phyloP scores from a whole-genome alignment of 2,329 filamentous ascomycete genomes.

The Aureobasidium sp. region DNA sequence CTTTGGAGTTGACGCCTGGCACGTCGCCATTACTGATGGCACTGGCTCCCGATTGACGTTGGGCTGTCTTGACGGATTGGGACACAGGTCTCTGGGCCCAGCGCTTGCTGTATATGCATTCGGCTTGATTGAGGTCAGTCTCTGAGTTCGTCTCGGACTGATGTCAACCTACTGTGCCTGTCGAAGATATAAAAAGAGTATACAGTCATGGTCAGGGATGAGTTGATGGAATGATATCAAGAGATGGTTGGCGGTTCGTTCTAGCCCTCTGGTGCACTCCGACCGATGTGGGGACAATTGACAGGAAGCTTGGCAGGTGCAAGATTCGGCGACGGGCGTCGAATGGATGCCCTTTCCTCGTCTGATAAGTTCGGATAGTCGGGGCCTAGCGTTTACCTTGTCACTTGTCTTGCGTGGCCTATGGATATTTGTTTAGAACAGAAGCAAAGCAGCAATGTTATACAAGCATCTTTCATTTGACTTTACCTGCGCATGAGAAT shows the following conservation, averaged over 20 bases:
- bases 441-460: slow-evolving; percentile 2
- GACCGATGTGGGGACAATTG: not conserved
- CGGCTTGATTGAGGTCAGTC: slow-evolving; percentile 51
- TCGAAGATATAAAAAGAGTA: slow-evolving; percentile 99
- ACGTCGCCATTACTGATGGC: slow-evolving; percentile 39
- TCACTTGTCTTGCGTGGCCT: not conserved
- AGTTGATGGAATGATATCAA: not conserved
- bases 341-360: not conserved
- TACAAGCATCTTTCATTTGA: slow-evolving; percentile 9
- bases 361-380: slow-evolving; percentile 7
- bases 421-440: not conserved
- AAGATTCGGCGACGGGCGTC: not conserved
- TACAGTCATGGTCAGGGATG: slow-evolving; percentile 63
- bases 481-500: not conserved
- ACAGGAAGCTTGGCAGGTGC: slow-evolving; percentile 8
- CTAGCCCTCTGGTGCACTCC: slow-evolving; percentile 3
- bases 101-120: slow-evolving; percentile 91
- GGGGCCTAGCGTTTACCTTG: slow-evolving; percentile 2
- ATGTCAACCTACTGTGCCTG: slow-evolving; percentile 67
- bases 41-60: slow-evolving; percentile 44
- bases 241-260: not conserved
- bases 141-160: not conserved
- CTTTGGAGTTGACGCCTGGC: slow-evolving; percentile 28
- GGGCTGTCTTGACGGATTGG: slow-evolving; percentile 40
- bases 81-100: slow-evolving; percentile 58